Evolutionary conservation across 1,139 yeast species (phyloP), one percentile per base, ranked within the genome.

Genomic region (Wickerhamomyces sp.): DNA sequence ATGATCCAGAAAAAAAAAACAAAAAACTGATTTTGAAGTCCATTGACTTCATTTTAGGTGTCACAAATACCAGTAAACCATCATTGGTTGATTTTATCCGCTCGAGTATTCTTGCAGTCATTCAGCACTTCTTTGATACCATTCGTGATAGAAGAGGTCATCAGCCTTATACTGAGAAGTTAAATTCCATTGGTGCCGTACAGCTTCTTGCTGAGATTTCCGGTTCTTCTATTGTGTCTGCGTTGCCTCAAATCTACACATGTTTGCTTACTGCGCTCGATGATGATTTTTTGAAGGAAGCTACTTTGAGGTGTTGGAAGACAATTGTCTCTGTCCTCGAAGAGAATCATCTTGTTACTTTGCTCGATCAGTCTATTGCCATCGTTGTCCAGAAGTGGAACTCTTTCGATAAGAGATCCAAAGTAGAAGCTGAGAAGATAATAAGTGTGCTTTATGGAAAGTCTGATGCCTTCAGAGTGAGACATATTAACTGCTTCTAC

Each of bases 221-320:
- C 20, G 76, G 78, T 5, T 56, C 68, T 4, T 71, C 81, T 2
- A 75, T 86, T 14, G 75, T 83, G 3, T 73, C 87, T 5, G 91
- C 94, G 0, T 63, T 89, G 23, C 95, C 96, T 0, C 98, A 91
- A 54, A 73, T 93, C 5, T 81, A 88, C 39, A 83, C 95, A 1
- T 84, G 95, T 48, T 62, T 93, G 15, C 96, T 88, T 52, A 78
- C 91, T 0, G 82, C 93, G 0, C 59, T 89, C 22, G 89, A 81
- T 26, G 72, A 71, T 16, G 61, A 70, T 0, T 78, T 75, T 21
- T 69, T 88, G 18, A 81, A 82, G 42, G 64, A 64, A 15, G 71
- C 72, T 24, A 78, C 93, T 0, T 61, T 91, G 35, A 64, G 68
- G 29, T 82, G 94, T 37, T 82, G 96, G 82, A 66, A 64, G 47